phyloP scores from a whole-genome alignment of 1,139 yeast species.

The Neolecta irregularis region DNA sequence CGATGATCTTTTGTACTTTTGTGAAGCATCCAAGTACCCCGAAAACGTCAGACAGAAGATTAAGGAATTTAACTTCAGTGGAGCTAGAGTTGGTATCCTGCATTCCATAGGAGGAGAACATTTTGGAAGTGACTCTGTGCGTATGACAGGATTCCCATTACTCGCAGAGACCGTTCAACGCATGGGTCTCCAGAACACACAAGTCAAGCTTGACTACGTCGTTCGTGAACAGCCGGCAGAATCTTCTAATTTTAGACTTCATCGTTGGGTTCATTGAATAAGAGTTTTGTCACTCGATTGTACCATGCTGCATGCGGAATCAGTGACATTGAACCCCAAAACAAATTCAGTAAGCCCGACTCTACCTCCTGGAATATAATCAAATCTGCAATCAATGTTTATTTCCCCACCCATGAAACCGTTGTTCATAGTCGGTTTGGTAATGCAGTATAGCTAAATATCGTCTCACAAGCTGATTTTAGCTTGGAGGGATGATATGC shows the following conservation, averaged over 20 bases:
- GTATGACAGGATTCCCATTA: conserved; percentile 7
- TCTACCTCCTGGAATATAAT: conserved; percentile 1
- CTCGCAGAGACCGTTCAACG: conserved; percentile 5
- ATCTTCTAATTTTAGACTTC: conserved; percentile 10
- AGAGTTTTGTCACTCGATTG: conserved; percentile 5
- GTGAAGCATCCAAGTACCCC: conserved; percentile 13
- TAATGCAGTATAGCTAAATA: too few relatives aligned
- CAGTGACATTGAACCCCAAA: conserved; percentile 2
- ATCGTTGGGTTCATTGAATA: conserved; percentile 12
- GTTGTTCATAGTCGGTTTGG: conserved; percentile 13
- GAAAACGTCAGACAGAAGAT: conserved; percentile 13
- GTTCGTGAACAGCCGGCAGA: conserved; percentile 9
- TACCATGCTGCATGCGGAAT: conserved; percentile 8
- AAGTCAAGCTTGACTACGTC: conserved; percentile 12
- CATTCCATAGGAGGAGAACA: conserved; percentile 17
- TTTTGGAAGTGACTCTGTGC: conserved; percentile 1
- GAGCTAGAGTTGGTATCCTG: conserved; percentile 15
- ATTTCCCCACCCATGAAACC: conserved; percentile 16
- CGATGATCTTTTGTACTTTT: conserved; percentile 14
- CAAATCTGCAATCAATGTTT: conserved; percentile 10
- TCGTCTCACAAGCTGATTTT: too few relatives aligned
- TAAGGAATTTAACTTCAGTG: conserved; percentile 14
- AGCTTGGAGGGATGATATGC: conserved; percentile 15
- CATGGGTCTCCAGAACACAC: background rate
- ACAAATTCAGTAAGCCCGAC: background rate